Evolutionary conservation across 345 rosid species (phyloP), one percentile per base, ranked within the genome.

Genomic region (Geranium brycei): DNA sequence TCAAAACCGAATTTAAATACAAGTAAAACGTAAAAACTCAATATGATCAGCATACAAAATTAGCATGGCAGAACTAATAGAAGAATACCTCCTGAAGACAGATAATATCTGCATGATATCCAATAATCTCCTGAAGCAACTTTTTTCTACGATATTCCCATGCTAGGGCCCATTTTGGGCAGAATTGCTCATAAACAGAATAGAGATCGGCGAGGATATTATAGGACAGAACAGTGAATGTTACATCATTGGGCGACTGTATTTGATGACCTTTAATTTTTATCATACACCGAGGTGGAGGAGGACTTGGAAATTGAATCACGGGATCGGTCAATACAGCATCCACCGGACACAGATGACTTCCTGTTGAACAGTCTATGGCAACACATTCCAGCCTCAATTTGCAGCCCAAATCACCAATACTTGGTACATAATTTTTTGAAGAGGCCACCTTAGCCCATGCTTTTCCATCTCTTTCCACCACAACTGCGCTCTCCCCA

Each of bases 1-100:
- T 51, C 60, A 35, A 41, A 7, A 35, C 55, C 10, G 16, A 35
- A 53, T 3, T 57, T 23, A 16, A 28, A 35, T 5, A 17, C 31
- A 17, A 58, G 38, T 7, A 16, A 31, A 55, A 41, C 19, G 12
- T 16, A 5, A 10, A 47, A 31, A 63, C 31, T 12, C n/a, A 0
- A 23, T 17, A 23, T n/a, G 53, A 47, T 47, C 53, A 13, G 53
- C 41, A 47, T 77, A 65, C 4, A 35, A 40, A 61, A 12, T 5
- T 14, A 12, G 32, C 4, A 2, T 38, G 15, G 31, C 28, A 19
- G 32, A 55, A 18, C 59, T 17, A 7, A 2, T 55, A 8, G 28
- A 19, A 2, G 28, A 19, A 15, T 71, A 85, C 90, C 90, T 85
- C 85, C 70, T 85, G 87, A 63, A 82, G 84, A 68, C 90, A 85